These are phyloP conservation scores for Fusarium virguliforme DNA, from an alignment of 2,329 filamentous ascomycete genomes.

Conservation along the genomic window DNA sequence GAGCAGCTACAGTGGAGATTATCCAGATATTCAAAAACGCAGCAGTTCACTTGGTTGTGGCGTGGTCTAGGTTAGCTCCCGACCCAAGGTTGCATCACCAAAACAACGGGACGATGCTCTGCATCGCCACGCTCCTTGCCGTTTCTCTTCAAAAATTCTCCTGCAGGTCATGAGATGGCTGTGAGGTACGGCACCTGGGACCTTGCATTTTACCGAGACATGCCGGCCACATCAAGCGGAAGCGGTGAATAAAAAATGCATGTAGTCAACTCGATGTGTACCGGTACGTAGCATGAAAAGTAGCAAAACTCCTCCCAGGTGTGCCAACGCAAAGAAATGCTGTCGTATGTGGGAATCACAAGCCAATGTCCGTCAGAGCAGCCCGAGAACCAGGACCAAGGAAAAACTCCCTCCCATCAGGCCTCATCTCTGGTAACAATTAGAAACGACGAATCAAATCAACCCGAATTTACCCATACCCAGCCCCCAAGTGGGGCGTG, in stretches of 20 bases:
- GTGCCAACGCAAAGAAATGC: not conserved
- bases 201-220: not conserved
- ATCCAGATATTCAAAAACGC: not conserved
- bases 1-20: not conserved
- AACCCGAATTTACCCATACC: not conserved
- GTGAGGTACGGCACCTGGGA: not conserved
- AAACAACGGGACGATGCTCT: too few species aligned
- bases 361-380: not conserved
- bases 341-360: not conserved
- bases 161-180: not conserved
- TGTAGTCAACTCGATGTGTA: too few species aligned
- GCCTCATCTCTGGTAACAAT: not conserved
- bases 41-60: not conserved
- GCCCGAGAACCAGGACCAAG: not conserved
- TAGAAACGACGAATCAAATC: not conserved
- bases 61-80: not conserved
- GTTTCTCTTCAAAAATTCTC: not conserved
- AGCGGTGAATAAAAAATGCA: not conserved
- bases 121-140: not conserved
- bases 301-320: not conserved
- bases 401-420: not conserved
- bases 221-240: not conserved
- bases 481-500: not conserved
- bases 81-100: too few species aligned
- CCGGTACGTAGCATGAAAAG: not conserved